phyloP scores from a whole-genome alignment of 1,139 yeast genomes.

The Taphrina wiesneri region DNA sequence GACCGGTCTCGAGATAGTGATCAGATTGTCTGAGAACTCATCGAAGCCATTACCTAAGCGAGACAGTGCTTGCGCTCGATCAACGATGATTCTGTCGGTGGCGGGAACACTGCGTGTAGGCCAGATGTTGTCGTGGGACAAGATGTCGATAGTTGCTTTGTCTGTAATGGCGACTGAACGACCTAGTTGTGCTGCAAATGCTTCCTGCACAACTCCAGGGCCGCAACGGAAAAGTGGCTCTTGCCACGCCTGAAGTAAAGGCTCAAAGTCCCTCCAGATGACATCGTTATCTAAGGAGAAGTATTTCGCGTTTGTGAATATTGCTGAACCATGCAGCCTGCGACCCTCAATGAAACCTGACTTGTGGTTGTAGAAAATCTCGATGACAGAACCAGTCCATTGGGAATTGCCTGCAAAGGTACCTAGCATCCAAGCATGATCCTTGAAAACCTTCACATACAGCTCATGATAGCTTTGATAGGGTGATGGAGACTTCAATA shows the following conservation, averaged over 20 bases:
- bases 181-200: background rate
- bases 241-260: background rate
- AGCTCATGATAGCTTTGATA: conserved; percentile 3
- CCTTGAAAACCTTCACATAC: conserved; percentile 1
- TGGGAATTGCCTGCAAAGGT: conserved; percentile 5
- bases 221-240: conserved; percentile 5
- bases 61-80: background rate
- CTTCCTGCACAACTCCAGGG: background rate
- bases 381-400: conserved; percentile 12
- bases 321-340: background rate
- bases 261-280: conserved; percentile 8
- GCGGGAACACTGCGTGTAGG: conserved; percentile 1
- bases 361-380: conserved; percentile 8
- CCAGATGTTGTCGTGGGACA: background rate
- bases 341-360: conserved; percentile 7
- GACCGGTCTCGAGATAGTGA: background rate
- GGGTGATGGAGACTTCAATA: background rate
- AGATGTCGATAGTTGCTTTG: background rate
- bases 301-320: background rate
- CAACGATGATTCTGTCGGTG: background rate
- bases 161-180: background rate
- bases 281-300: conserved; percentile 1
- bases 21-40: background rate
- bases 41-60: conserved; percentile 9
- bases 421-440: conserved; percentile 4